Evolutionary conservation across 805 yeast species (phyloP), one percentile per base, ranked within the genome.

Genomic region (Cephaloascus albidus): DNA sequence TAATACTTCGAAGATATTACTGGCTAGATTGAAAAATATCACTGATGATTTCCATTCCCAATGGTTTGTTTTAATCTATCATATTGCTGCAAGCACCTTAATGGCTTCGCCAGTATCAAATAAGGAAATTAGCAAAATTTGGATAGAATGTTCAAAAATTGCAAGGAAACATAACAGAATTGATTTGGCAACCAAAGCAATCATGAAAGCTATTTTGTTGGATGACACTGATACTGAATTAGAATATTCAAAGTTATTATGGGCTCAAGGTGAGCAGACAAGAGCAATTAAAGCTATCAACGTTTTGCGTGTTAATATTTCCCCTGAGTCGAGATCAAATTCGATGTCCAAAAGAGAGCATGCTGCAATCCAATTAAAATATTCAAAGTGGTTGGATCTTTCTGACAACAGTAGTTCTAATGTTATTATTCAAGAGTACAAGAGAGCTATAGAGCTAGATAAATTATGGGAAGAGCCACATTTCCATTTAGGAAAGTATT

Each of bases 231-330:
- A 63, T 10, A 80, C 84, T 4, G 81, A 80, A 42, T 58, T 83
- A 32, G 95, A 88, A 53, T 81, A 83, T 55, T 81, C 96, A 0
- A 79, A 84, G 41, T 67, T 93, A 6, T 58, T 87, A 32, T 90
- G 97, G 97, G 81, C 78, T 3, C 86, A 85, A 52, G 96, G 95
- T 1, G 94, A 87, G 45, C 85, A 77, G 43, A 74, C 88, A 18
- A 81, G 87, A 47, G 97, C 97, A 0, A 68, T 90, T 35, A 78
- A 82, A 38, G 65, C 76, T 5, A 61, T 85, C 30, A 70, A 70
- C 6, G 67, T 70, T 14, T 56, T 75, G 10, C 48, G 60, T 2
- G 43, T 48, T 3, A 54, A 53, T 5, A 45, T 48, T 27, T 35
- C 54, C 10, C 17, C 36, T 26, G 16, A 20, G 4, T 10, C 4